Evolutionary conservation across 2,329 filamentous ascomycete species (phyloP), one percentile per base, ranked within the genome.

Genomic region (Sclerotiophoma versabilis): DNA sequence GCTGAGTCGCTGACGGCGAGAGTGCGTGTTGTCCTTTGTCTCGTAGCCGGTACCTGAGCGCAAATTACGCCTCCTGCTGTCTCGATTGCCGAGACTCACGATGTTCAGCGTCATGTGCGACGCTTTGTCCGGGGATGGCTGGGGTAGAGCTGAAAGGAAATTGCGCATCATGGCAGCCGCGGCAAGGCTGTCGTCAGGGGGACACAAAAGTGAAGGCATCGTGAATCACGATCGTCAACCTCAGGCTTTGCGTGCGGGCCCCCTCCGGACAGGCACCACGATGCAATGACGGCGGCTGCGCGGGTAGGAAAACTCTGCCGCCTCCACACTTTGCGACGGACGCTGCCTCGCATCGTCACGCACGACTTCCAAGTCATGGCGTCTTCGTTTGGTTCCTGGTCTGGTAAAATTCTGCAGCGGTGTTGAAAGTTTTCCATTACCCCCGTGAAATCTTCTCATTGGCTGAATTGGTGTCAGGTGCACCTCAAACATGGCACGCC

Each of bases 51-150:
- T 48, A 53, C 41, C 54, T 53, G 49, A 53, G 48, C 53, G 38
- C 48, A 45, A 11, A 38, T 44, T 55, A 52, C 41, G 52, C 50
- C 42, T 50, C 32, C 48, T 26, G 29, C 41, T 55, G 62, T 56
- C 59, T 54, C 56, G 57, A 60, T 59, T 60, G 43, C 43, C 42
- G 36, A 19, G 25, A 30, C 25, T 71, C 69, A 72, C 69, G 71
- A 74, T 74, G 67, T 51, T 64, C 67, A 60, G 69, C 69, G 69
- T 74, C 71, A 73, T 73, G 69, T 62, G 60, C 46, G 19, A 20
- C 37, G 34, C 32, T 29, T 34, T 41, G 33, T 49, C 51, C 27
- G 41, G 45, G 51, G 45, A 27, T 14, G 11, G 38, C 43, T 48
- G 34, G 41, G 26, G 32, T 32, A 43, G 15, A 39, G 45, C 39